Percentiles rank a stretch among this genome's conserved stretches.
These are phyloP conservation scores for Bjerkandera adusta DNA, from an alignment of 1,284 basidiomycete genomes.

Conservation along the genomic window DNA sequence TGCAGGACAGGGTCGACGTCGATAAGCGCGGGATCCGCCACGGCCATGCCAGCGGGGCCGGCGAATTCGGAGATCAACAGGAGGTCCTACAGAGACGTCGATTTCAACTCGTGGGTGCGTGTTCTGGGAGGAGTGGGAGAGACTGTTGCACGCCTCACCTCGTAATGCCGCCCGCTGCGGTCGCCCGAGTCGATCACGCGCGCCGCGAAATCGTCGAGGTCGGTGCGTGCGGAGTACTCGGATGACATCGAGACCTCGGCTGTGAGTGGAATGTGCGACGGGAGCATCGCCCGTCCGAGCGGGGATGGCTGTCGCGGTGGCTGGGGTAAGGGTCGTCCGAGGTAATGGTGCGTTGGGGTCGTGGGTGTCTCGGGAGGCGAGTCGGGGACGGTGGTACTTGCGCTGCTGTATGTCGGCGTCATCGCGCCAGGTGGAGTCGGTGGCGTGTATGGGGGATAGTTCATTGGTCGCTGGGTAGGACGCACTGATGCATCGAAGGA, in stretches of 20 bases:
- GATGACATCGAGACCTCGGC: slow-evolving; percentile 12
- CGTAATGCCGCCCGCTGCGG: slow-evolving; percentile 49
- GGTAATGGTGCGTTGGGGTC: slow-evolving; percentile 29
- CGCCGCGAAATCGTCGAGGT: slow-evolving; percentile 59
- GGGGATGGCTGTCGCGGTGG: slow-evolving; percentile 23
- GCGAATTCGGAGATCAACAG: slow-evolving; percentile 61
- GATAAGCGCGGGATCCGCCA: slow-evolving; percentile 1
- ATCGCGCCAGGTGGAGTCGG: slow-evolving; percentile 2
- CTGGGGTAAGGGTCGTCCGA: slow-evolving; percentile 32
- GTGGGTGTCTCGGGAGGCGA: slow-evolving; percentile 22
- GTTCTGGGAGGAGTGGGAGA: slow-evolving; percentile 7
- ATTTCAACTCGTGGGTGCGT: slow-evolving; percentile 5
- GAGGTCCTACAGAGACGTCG: slow-evolving; percentile 41
- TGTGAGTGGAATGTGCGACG: slow-evolving; percentile 4
- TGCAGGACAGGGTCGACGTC: slow-evolving; percentile 7
- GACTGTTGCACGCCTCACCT: no score
- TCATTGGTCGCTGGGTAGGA: no score
- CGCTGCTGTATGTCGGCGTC: slow-evolving; percentile 3
- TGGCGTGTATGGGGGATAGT: background rate
- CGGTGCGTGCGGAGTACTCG: slow-evolving; percentile 47
- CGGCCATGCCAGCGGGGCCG: slow-evolving; percentile 44
- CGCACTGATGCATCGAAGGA: no score
- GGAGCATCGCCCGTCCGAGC: slow-evolving; percentile 16
- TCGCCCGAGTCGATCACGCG: slow-evolving; percentile 43
- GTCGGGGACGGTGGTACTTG: slow-evolving; percentile 5